Evolutionary conservation across 2,329 filamentous ascomycete genomes (phyloP).

Genomic region (Xylariaceae sp.): DNA sequence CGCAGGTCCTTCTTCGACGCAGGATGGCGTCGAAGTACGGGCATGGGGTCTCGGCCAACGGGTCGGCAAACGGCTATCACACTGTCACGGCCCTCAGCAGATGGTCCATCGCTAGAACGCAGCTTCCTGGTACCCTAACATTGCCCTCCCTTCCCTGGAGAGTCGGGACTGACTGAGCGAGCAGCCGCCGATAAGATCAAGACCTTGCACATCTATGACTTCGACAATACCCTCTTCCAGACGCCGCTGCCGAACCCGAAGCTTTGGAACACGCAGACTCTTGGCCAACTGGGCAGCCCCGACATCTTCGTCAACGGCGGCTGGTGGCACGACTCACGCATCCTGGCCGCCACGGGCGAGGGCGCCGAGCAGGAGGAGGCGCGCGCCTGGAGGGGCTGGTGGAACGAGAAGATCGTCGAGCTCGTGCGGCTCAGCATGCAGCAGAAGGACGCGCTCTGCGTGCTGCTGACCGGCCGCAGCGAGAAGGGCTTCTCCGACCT

Average conservation of each 20-base stretch:
- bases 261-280: conserved; percentile 73
- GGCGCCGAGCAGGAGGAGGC: conserved; percentile 76
- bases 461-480: conserved; percentile 80
- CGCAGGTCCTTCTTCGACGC: conserved; percentile 7
- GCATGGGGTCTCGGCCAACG: conserved; percentile 11
- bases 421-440: conserved; percentile 73
- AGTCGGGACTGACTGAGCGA: too few relatives aligned
- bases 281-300: conserved; percentile 67
- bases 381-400: conserved; percentile 85
- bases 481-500: conserved; percentile 71
- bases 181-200: conserved; percentile 61
- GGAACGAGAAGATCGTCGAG: conserved; percentile 85
- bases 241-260: conserved; percentile 84
- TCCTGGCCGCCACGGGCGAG: conserved; percentile 78
- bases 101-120: conserved; percentile 73
- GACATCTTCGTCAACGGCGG: conserved; percentile 76
- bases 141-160: too few relatives aligned
- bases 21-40: conserved; percentile 19
- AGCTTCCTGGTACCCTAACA: conserved; percentile 62
- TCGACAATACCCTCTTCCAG: conserved; percentile 93
- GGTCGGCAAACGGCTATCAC: conserved; percentile 14
- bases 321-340: conserved; percentile 93
- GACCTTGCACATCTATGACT: conserved; percentile 88
- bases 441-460: conserved; percentile 75
- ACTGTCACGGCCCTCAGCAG: conserved; percentile 72